A percentile compares a stretch with the other conserved stretches of the same genome.
These are phyloP conservation scores for Thecaphora frezii DNA, from an alignment of 1,284 basidiomycete species.

Conservation along the genomic window DNA sequence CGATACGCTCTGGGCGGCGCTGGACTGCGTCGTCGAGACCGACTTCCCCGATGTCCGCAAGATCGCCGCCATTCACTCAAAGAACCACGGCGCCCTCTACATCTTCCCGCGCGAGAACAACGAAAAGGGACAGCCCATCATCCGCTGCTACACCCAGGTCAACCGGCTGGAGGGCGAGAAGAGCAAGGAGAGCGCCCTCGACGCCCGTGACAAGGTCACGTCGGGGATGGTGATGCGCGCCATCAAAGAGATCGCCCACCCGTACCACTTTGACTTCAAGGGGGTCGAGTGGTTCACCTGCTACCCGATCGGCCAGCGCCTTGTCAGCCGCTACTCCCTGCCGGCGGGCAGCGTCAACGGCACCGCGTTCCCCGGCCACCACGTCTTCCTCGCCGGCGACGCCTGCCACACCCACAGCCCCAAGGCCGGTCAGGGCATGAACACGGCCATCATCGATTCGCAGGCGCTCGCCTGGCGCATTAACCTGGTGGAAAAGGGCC, in stretches of 20 bases:
- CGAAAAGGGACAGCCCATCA: constrained; percentile 56
- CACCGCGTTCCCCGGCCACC: constrained; percentile 35
- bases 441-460: constrained; percentile 61
- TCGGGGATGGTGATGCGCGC: constrained; percentile 58
- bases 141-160: constrained; percentile 58
- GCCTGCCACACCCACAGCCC: constrained; percentile 62
- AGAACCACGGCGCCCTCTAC: constrained; percentile 56
- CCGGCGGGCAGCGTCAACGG: constrained; percentile 25
- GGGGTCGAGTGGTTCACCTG: constrained; percentile 60
- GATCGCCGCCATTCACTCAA: constrained; percentile 55
- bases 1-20: constrained; percentile 54
- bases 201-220: constrained; percentile 54
- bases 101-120: constrained; percentile 60
- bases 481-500: constrained; percentile 61
- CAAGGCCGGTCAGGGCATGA: constrained; percentile 61
- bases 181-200: constrained; percentile 42
- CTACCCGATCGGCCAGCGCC: constrained; percentile 56
- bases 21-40: constrained; percentile 55
- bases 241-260: constrained; percentile 60
- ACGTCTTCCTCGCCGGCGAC: constrained; percentile 61
- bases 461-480: constrained; percentile 61
- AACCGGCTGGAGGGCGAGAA: constrained; percentile 51
- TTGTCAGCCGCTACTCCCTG: constrained; percentile 44
- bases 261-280: constrained; percentile 60
- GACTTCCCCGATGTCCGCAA: constrained; percentile 55